Evolutionary conservation across 1,284 basidiomycete genomes (phyloP).

Genomic region (Cutaneotrichosporon dermatis): DNA sequence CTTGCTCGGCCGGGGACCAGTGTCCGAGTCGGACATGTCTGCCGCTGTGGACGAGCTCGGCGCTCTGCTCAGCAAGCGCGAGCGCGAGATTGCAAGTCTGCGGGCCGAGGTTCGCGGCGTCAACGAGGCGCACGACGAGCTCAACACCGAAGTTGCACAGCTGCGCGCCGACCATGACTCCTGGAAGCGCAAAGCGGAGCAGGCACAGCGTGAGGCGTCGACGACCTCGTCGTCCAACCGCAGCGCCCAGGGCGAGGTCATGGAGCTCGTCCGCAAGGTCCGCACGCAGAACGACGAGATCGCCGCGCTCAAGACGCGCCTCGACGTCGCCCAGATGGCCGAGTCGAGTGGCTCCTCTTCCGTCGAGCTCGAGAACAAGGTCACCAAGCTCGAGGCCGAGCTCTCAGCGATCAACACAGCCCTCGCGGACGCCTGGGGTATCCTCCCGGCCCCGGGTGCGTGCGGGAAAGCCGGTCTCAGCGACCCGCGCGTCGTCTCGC

Average conservation of each 20-base stretch:
- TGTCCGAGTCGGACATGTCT: not conserved
- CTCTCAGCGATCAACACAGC: slow-evolving; percentile 59
- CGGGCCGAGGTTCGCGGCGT: slow-evolving; percentile 28
- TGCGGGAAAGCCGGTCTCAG: slow-evolving; percentile 62
- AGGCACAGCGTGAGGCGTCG: slow-evolving; percentile 39
- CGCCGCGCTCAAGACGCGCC: not conserved
- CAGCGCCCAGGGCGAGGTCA: slow-evolving; percentile 11
- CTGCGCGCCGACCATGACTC: slow-evolving; percentile 57
- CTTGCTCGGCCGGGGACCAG: slow-evolving; percentile 5
- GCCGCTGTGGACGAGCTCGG: slow-evolving; percentile 3
- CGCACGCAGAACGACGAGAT: slow-evolving; percentile 34
- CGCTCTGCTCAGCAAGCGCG: slow-evolving; percentile 1
- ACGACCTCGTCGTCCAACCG: not conserved
- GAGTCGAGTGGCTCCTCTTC: not conserved
- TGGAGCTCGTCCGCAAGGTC: slow-evolving; percentile 15
- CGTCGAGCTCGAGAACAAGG: slow-evolving; percentile 22
- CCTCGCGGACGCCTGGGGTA: slow-evolving; percentile 69
- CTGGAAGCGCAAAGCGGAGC: slow-evolving; percentile 56
- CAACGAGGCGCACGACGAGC: slow-evolving; percentile 52
- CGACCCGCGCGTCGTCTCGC: slow-evolving; percentile 54
- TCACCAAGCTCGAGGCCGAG: slow-evolving; percentile 48
- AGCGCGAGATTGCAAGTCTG: slow-evolving; percentile 6
- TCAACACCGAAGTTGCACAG: slow-evolving; percentile 56
- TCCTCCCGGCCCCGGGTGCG: slow-evolving; percentile 71
- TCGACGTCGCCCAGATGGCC: not conserved